phyloP scores from a whole-genome alignment of 2,329 filamentous ascomycete species.

The Colletotrichum horii region DNA sequence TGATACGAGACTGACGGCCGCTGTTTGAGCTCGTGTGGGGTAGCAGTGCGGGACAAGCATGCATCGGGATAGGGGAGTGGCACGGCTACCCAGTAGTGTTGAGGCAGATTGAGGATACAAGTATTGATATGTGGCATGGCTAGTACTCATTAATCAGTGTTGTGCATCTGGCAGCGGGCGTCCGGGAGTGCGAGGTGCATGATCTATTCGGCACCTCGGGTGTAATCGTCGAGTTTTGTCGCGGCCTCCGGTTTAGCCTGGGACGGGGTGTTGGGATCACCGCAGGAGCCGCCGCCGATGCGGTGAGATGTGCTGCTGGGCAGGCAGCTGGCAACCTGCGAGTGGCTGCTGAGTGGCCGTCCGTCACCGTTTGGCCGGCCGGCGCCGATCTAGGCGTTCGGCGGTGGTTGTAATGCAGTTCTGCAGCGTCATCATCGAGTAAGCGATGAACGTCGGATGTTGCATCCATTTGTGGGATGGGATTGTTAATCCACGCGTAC shows the following conservation, averaged over 20 bases:
- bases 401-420: neutral
- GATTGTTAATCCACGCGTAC: neutral
- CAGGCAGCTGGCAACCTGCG: neutral
- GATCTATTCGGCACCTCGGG: neutral
- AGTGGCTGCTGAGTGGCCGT: neutral
- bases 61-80: neutral
- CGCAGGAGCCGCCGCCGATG: neutral
- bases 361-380: neutral
- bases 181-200: neutral
- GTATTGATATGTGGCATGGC: slow-evolving; percentile 5
- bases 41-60: neutral
- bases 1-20: slow-evolving; percentile 11
- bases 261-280: neutral
- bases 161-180: slow-evolving; percentile 3
- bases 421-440: slow-evolving; percentile 13
- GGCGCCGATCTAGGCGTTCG: neutral
- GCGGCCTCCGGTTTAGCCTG: neutral
- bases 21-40: slow-evolving; percentile 8
- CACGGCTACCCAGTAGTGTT: neutral
- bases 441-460: neutral
- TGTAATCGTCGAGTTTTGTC: neutral
- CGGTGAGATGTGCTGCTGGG: neutral
- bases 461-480: neutral
- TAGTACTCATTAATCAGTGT: slow-evolving; percentile 2
- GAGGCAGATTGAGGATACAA: neutral